phyloP scores from a whole-genome alignment of 2,329 filamentous ascomycete genomes.

The Cladosporium sp. region DNA sequence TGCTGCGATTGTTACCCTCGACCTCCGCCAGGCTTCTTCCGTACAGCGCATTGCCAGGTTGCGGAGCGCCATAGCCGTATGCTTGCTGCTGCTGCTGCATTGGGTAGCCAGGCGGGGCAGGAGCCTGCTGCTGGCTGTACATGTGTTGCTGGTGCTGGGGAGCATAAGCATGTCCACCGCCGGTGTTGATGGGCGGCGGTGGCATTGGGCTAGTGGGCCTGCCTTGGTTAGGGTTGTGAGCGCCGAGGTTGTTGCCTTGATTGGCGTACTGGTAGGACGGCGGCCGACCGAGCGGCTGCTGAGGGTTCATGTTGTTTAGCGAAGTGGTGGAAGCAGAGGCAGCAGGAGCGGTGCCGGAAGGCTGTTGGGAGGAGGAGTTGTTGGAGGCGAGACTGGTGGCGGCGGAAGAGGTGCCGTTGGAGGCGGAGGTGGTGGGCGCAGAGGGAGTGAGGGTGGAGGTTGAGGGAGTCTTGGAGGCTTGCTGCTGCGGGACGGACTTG shows the following conservation, averaged over 20 bases:
- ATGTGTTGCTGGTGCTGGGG: slow-evolving; percentile 41
- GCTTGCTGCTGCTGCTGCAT: slow-evolving; percentile 26
- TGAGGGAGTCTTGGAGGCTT: slow-evolving; percentile 36
- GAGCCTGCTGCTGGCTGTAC: slow-evolving; percentile 33
- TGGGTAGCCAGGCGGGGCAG: slow-evolving; percentile 34
- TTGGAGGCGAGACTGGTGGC: slow-evolving; percentile 26
- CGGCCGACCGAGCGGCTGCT: slow-evolving; percentile 54
- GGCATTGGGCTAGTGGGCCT: slow-evolving; percentile 45
- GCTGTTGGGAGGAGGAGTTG: slow-evolving; percentile 34
- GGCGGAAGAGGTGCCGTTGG: slow-evolving; percentile 36
- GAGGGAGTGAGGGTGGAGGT: slow-evolving; percentile 37
- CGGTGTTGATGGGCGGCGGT: slow-evolving; percentile 43
- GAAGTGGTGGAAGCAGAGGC: slow-evolving; percentile 45
- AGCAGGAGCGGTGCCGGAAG: slow-evolving; percentile 20
- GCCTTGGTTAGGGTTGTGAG: slow-evolving; percentile 40
- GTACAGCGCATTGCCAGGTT: slow-evolving; percentile 17
- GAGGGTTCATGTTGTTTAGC: slow-evolving; percentile 52
- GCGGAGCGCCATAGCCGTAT: slow-evolving; percentile 14
- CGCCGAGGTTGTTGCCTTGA: slow-evolving; percentile 33
- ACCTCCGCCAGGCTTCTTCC: slow-evolving; percentile 55
- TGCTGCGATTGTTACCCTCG: slow-evolving; percentile 82
- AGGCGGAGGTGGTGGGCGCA: slow-evolving; percentile 21
- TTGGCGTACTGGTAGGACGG: slow-evolving; percentile 60
- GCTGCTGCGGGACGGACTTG: slow-evolving; percentile 59
- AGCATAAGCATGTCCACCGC: slow-evolving; percentile 47